These are phyloP conservation scores for Colletotrichum neosansevieriae DNA, from an alignment of 2,329 filamentous ascomycete species.

Conservation along the genomic window DNA sequence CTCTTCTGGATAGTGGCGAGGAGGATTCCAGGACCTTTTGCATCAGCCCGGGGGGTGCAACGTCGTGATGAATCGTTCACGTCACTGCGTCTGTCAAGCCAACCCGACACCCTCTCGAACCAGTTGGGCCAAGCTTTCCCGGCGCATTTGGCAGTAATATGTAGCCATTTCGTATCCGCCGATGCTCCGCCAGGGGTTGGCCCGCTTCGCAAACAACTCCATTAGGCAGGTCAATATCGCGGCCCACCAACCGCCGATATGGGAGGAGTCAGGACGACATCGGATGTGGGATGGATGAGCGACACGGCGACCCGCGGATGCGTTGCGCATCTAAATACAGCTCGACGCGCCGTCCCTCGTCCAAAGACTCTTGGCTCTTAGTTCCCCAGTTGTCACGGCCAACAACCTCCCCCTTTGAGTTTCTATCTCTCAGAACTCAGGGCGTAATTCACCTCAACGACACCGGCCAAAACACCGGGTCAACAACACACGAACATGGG, in stretches of 20 bases:
- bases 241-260: constrained; percentile 33
- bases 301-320: neutral
- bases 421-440: constrained; percentile 23
- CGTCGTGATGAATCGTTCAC: constrained; percentile 21
- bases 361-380: neutral
- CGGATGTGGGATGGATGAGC: constrained; percentile 12
- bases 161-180: constrained; percentile 22
- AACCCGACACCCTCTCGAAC: constrained; percentile 3
- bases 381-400: constrained; percentile 21
- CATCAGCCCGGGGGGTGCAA: constrained; percentile 5
- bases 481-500: constrained; percentile 24
- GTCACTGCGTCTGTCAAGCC: constrained; percentile 22
- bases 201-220: constrained; percentile 29
- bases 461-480: neutral
- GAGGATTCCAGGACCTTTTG: neutral
- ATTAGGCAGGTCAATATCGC: constrained; percentile 38
- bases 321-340: constrained; percentile 32
- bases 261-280: neutral
- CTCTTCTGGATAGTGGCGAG: constrained; percentile 30
- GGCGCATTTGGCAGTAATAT: constrained; percentile 16
- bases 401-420: constrained; percentile 29
- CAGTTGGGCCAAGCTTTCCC: constrained; percentile 23
- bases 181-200: constrained; percentile 28
- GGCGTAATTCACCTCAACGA: constrained; percentile 4
- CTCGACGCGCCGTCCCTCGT: constrained; percentile 18